Conservation (phyloP, 192 early-diverging fungal genomes). For the Podochytrium sp. region DNA sequence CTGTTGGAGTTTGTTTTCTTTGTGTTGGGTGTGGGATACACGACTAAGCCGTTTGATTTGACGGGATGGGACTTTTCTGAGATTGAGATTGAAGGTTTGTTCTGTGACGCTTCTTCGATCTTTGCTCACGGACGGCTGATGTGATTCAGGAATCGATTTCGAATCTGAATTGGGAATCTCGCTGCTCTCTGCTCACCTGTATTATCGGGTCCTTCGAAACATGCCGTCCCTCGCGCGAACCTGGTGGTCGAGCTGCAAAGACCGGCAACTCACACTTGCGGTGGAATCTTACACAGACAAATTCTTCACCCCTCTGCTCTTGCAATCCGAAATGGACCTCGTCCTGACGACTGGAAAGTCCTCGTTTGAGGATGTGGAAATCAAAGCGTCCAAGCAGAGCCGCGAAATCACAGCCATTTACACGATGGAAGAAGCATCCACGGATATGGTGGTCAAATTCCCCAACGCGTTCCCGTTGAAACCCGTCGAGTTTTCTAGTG, state of each 20-base stretch:
- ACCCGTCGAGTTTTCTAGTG: conserved; percentile 70
- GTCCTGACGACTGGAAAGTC: conserved; percentile 54
- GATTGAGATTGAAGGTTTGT: conserved; percentile 63
- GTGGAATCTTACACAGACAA: conserved; percentile 80
- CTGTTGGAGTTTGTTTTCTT: conserved; percentile 69
- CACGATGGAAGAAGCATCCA: conserved; percentile 75
- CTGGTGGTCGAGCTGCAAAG: conserved; percentile 84
- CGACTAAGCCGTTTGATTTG: conserved; percentile 65
- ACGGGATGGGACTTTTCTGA: conserved; percentile 68
- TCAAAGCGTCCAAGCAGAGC: conserved; percentile 64
- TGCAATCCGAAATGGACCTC: conserved; percentile 62
- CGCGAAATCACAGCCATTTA: conserved; percentile 75
- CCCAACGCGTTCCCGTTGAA: conserved; percentile 72
- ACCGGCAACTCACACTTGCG: conserved; percentile 71
- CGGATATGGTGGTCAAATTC: conserved; percentile 75
- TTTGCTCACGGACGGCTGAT: too few relatives aligned
- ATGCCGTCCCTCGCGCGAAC: conserved; percentile 72
- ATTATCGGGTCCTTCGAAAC: conserved; percentile 57
- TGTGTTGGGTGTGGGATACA: conserved; percentile 64
- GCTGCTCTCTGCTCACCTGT: conserved; percentile 72
- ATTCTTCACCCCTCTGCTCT: conserved; percentile 67
- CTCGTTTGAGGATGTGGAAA: conserved; percentile 60
- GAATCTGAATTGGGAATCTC: conserved; percentile 61
- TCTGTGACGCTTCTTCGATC: neutral
- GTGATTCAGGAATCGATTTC: conserved; percentile 41